Percentiles rank a stretch among this genome's conserved stretches.
Conservation (phyloP, 805 yeast genomes). For the Pichia phayaonensis region DNA sequence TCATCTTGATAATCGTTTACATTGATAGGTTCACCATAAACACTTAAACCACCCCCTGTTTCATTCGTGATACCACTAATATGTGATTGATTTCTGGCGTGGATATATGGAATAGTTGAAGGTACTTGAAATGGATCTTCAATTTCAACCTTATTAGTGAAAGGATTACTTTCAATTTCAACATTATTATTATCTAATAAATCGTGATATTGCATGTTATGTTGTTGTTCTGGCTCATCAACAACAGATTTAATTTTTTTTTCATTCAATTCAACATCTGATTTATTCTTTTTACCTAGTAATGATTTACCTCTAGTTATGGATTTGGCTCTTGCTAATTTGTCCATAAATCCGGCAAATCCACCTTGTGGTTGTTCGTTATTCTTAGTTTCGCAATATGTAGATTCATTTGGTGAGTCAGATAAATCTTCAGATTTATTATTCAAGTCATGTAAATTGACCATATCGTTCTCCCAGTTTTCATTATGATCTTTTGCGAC, state of each 20-base stretch:
- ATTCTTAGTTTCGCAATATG: not conserved
- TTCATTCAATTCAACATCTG: not conserved
- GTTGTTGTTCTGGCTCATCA: not conserved
- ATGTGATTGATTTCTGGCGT: conserved; percentile 3
- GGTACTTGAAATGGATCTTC: conserved; percentile 6
- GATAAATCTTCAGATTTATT: not conserved
- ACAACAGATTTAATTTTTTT: not conserved
- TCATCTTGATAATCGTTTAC: not conserved
- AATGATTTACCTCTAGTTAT: conserved; percentile 26
- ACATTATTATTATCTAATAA: not conserved
- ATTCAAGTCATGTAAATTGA: conserved; percentile 33
- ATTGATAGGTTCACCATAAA: conserved; percentile 7
- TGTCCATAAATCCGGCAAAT: conserved; percentile 27
- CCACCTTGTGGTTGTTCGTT: conserved; percentile 14
- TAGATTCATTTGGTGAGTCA: not conserved
- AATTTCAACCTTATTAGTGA: not conserved
- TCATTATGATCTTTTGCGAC: conserved; percentile 78
- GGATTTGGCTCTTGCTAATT: conserved; percentile 30
- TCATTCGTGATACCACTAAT: conserved; percentile 1
- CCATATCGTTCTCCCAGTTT: conserved; percentile 67
- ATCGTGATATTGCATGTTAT: not conserved
- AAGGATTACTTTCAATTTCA: conserved; percentile 1
- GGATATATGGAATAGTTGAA: not conserved
- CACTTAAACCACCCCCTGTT: conserved; percentile 7
- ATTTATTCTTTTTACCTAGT: conserved; percentile 17